Evolutionary conservation across 352 stramenopile genomes (phyloP).

Genomic region (Globisporangium camurandrum): DNA sequence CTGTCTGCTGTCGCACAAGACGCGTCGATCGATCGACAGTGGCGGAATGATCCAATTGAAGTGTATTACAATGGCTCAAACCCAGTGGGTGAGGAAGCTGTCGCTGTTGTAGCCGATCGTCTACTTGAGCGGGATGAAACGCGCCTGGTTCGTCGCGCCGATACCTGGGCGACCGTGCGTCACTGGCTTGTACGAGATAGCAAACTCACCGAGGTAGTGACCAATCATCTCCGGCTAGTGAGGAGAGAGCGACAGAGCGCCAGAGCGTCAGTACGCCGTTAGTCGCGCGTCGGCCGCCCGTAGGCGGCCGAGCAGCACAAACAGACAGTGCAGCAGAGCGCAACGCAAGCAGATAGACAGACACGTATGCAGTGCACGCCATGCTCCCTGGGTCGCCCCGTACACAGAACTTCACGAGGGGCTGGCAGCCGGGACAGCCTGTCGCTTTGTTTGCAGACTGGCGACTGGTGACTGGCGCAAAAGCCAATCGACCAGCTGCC

Average conservation of each 20-base stretch:
- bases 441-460: neutral
- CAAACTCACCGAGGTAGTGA: constrained; percentile 99
- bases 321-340: neutral
- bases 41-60: constrained; percentile 19
- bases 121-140: constrained; percentile 99
- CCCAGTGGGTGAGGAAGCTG: constrained; percentile 29
- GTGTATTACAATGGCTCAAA: constrained; percentile 84
- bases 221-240: constrained; percentile 97
- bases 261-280: constrained; percentile 16
- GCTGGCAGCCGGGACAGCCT: constrained; percentile 41
- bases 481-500: neutral
- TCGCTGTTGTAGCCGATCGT: constrained; percentile 4
- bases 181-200: constrained; percentile 98
- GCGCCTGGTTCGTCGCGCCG: constrained; percentile 93
- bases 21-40: neutral
- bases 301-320: neutral
- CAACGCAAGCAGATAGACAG: constrained; percentile 6
- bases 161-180: constrained; percentile 98
- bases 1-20: neutral
- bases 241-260: constrained; percentile 10
- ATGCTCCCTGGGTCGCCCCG: constrained; percentile 80
- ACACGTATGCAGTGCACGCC: constrained; percentile 9
- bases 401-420: constrained; percentile 87
- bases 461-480: neutral
- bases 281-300: neutral